These are phyloP conservation scores for Leucogyrophana mollusca DNA, from an alignment of 768 basidiomycete species.

Conservation along the genomic window DNA sequence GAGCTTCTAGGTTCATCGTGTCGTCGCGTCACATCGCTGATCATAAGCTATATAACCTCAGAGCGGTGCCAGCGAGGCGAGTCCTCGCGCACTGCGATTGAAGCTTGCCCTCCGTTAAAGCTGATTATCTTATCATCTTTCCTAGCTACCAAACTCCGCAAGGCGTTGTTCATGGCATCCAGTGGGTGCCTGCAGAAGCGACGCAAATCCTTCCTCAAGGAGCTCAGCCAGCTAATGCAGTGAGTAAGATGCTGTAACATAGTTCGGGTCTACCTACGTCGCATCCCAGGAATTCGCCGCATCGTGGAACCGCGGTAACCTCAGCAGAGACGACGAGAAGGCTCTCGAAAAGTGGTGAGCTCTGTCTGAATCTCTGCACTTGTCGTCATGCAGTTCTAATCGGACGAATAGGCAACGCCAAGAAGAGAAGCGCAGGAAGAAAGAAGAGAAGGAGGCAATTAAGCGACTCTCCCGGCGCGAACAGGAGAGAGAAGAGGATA, in stretches of 20 bases:
- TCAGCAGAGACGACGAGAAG: conserved; percentile 39
- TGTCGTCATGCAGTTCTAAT: not conserved
- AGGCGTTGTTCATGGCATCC: conserved; percentile 65
- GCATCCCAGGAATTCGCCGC: conserved; percentile 53
- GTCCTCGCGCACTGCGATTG: conserved; percentile 10
- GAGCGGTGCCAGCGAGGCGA: conserved; percentile 75
- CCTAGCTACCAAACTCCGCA: conserved; percentile 68
- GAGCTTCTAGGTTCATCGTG: conserved; percentile 22
- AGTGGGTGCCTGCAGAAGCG: conserved; percentile 68
- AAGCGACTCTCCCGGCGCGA: conserved; percentile 38
- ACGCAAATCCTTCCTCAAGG: conserved; percentile 59
- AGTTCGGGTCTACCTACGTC: not conserved
- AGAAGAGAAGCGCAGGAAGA: conserved; percentile 52
- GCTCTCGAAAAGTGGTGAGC: conserved; percentile 47
- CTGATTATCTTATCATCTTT: conserved; percentile 18
- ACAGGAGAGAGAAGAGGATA: conserved; percentile 50
- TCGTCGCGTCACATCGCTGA: conserved; percentile 3
- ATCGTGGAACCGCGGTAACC: conserved; percentile 48
- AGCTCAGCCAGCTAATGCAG: conserved; percentile 57
- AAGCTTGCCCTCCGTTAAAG: conserved; percentile 8
- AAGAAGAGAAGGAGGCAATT: conserved; percentile 44
- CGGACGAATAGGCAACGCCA: conserved; percentile 40
- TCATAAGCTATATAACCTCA: conserved; percentile 31
- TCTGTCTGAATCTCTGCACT: not conserved
- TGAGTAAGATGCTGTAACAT: conserved; percentile 27